Base-by-base conservation (phyloP, 208 protist genomes). In the Leptomonas pyrrhocoris region DNA sequence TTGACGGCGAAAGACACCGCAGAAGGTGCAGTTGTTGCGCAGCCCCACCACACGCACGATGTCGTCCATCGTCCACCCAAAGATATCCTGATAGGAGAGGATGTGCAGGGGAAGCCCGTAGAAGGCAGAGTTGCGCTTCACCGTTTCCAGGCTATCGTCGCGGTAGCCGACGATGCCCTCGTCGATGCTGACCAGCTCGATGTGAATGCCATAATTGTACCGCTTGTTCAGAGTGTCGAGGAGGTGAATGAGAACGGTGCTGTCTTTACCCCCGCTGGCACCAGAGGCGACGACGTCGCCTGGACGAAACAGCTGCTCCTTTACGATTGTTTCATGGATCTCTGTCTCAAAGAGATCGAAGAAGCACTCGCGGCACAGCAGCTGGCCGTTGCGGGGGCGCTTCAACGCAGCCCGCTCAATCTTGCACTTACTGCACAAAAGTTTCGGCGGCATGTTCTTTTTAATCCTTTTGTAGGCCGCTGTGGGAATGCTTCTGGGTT, bases 141-240 rank as follows among this genome's bases (percentile, higher is more conserved):
- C 98, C 49, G 94, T 98, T 69, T 98, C 90, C 6, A 99, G 87
- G 60, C 98, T 99, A 60, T 98, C 94, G 73, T 99, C 98, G 61
- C 98, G 90, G 73, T 99, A 99, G 23, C 98, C 98, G 8, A 83
- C 79, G 69, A 99, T 99, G 46, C 98, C 98, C 75, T 99, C 98
- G 74, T 99, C 98, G 58, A 99, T 93, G 65, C 96, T 98, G 30
- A 99, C 85, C 9, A 99, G 77, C 36, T 94, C 81, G 40, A 99
- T 68, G 34, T 97, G 76, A 23, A 99, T 70, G 31, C 94, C 95
- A 66, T 99, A 99, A 28, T 91, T 68, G 75, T 99, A 68, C 15
- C 89, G 88, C 23, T 88, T 80, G 71, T 99, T 99, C 16, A 99
- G 84, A 0, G 81, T 68, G 50, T 79, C 81, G 71, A 99, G 71